These are phyloP conservation scores for Colletotrichum agaves DNA, from an alignment of 2,329 filamentous ascomycete species.

Conservation along the genomic window DNA sequence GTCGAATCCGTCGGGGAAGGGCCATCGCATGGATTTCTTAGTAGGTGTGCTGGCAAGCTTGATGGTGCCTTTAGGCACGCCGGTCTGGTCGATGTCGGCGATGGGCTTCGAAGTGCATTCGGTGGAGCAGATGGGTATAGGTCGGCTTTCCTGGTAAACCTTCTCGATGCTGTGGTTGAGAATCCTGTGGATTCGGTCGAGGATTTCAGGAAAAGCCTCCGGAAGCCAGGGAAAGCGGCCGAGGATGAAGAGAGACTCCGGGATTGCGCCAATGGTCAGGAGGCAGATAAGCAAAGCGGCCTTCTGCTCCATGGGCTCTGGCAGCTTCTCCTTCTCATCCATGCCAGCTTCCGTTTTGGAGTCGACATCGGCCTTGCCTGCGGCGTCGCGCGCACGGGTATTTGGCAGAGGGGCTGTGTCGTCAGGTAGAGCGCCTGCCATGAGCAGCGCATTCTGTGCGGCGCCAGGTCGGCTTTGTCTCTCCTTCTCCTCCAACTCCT, in stretches of 20 bases:
- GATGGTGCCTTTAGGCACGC: conserved; percentile 75
- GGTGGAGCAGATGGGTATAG: conserved; percentile 44
- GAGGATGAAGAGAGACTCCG: conserved; percentile 91
- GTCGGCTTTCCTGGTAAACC: conserved; percentile 65
- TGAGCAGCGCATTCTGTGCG: conserved; percentile 83
- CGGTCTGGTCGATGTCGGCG: conserved; percentile 69
- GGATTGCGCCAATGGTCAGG: conserved; percentile 89
- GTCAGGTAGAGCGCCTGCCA: conserved; percentile 87
- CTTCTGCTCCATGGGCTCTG: conserved; percentile 89
- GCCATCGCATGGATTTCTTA: conserved; percentile 83
- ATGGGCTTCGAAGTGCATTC: conserved; percentile 58
- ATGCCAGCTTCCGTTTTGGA: conserved; percentile 60
- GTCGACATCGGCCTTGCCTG: conserved; percentile 62
- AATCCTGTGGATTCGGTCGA: conserved; percentile 85
- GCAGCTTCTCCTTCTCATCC: conserved; percentile 64
- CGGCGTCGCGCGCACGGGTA: conserved; percentile 60
- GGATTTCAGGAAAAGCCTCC: conserved; percentile 84
- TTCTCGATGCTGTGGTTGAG: conserved; percentile 84
- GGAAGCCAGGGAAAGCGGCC: conserved; percentile 93
- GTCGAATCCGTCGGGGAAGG: conserved; percentile 81
- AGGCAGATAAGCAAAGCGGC: conserved; percentile 84
- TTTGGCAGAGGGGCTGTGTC: conserved; percentile 69
- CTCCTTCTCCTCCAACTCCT: conserved; percentile 84
- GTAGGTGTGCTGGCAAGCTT: conserved; percentile 67
- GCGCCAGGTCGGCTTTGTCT: conserved; percentile 75